Conservation (phyloP, 2,329 filamentous ascomycete species). For the Nothophoma quercina region DNA sequence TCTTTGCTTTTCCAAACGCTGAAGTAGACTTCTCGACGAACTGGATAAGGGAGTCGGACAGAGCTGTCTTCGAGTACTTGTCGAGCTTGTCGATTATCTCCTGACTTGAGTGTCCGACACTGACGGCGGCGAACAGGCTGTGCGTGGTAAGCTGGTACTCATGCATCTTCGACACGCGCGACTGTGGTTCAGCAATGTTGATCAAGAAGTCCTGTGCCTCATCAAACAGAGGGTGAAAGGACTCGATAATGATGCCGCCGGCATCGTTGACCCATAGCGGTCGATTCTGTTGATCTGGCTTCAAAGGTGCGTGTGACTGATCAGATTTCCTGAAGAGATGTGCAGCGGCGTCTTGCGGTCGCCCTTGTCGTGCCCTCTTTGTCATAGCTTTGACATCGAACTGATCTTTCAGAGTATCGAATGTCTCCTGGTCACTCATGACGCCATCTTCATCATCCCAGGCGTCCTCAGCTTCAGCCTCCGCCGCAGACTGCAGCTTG, state of each 20-base stretch:
- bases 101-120: slow-evolving; percentile 85
- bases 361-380: slow-evolving; percentile 36
- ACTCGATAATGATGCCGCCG: slow-evolving; percentile 89
- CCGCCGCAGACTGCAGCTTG: slow-evolving; percentile 46
- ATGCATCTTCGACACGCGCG: slow-evolving; percentile 87
- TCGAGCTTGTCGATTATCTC: slow-evolving; percentile 93
- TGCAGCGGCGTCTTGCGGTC: slow-evolving; percentile 60
- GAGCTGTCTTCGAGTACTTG: slow-evolving; percentile 84
- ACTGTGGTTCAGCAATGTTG: slow-evolving; percentile 92
- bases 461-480: slow-evolving; percentile 59
- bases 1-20: slow-evolving; percentile 93
- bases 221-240: slow-evolving; percentile 85
- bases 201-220: slow-evolving; percentile 94
- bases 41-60: slow-evolving; percentile 79
- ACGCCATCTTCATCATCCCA: slow-evolving; percentile 60
- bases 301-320: slow-evolving; percentile 82
- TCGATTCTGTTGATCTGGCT: slow-evolving; percentile 86
- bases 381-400: slow-evolving; percentile 47
- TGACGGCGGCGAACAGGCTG: slow-evolving; percentile 93
- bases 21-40: slow-evolving; percentile 86
- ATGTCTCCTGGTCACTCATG: slow-evolving; percentile 57
- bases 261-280: slow-evolving; percentile 93
- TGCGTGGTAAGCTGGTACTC: slow-evolving; percentile 93
- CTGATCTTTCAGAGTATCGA: slow-evolving; percentile 53
- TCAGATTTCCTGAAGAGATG: slow-evolving; percentile 70